Evolutionary conservation across 2,329 filamentous ascomycete genomes (phyloP).

Genomic region (Trichoderma sp.): DNA sequence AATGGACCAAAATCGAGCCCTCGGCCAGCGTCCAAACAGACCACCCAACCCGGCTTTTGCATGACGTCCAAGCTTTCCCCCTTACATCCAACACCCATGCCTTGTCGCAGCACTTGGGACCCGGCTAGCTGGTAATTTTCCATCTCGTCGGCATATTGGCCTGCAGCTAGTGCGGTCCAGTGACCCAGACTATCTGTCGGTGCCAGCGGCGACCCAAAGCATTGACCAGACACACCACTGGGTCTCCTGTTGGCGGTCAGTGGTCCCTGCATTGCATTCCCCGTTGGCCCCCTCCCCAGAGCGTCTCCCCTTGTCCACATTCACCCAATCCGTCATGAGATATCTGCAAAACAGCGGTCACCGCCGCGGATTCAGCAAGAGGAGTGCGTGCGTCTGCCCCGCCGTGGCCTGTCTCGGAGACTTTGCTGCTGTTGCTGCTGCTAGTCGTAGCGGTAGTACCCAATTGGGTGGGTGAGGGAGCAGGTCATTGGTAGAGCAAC

Average conservation of each 20-base stretch:
- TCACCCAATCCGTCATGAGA: background rate
- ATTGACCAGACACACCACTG: background rate
- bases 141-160: background rate
- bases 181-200: conserved; percentile 14
- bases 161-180: conserved; percentile 21
- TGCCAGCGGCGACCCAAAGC: background rate
- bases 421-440: conserved; percentile 1
- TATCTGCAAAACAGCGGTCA: conserved; percentile 9
- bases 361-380: background rate
- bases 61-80: background rate
- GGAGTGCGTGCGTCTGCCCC: background rate
- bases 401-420: conserved; percentile 12
- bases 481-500: background rate
- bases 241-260: conserved; percentile 9
- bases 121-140: conserved; percentile 18
- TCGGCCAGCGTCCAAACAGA: background rate
- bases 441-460: background rate
- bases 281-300: background rate
- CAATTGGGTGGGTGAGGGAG: background rate
- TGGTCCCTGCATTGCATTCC: conserved; percentile 20
- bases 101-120: background rate
- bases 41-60: background rate
- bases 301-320: background rate
- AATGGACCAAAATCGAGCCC: background rate
- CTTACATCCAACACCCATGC: conserved; percentile 7